Evolutionary conservation across 495 filamentous ascomycete genomes (phyloP).

Genomic region (Penicillium longicatenatum): DNA sequence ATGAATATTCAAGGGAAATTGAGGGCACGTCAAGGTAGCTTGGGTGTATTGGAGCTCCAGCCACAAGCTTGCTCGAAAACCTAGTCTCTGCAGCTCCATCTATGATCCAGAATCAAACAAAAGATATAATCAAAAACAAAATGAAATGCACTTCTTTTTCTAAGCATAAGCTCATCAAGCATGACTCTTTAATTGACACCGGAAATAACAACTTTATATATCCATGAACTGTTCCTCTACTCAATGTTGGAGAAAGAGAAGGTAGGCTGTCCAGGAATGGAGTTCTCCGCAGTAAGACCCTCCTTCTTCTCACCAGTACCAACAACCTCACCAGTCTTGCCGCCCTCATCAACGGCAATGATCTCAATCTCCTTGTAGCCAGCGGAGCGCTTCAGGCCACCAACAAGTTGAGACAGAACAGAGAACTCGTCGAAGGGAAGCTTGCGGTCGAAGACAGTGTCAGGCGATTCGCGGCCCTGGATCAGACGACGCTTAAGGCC

Average conservation of each 20-base stretch:
- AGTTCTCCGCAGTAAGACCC: conserved; percentile 61
- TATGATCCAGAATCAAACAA: neutral
- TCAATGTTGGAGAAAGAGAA: conserved; percentile 78
- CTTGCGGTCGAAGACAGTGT: conserved; percentile 75
- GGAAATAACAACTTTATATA: conserved; percentile 6
- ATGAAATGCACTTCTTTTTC: conserved; percentile 30
- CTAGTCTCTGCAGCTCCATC: too few species aligned
- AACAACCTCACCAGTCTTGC: conserved; percentile 61
- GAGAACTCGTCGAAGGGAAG: conserved; percentile 83
- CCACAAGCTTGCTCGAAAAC: too few species aligned
- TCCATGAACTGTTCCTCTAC: conserved; percentile 14
- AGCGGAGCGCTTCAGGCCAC: conserved; percentile 62
- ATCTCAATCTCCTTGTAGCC: conserved; percentile 65
- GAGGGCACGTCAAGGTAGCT: too few species aligned
- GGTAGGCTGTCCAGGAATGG: conserved; percentile 76
- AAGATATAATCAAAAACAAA: neutral
- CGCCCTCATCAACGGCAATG: conserved; percentile 68
- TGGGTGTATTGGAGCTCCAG: too few species aligned
- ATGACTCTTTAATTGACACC: conserved; percentile 20
- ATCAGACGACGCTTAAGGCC: conserved; percentile 77
- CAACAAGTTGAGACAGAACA: conserved; percentile 61
- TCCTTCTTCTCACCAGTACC: conserved; percentile 58
- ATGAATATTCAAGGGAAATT: too few species aligned
- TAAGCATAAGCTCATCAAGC: conserved; percentile 33
- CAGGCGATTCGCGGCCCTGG: conserved; percentile 52